Percentiles rank a stretch among this genome's conserved stretches.
phyloP scores from a whole-genome alignment of 2,329 filamentous ascomycete species.

The Penicillium brevicompactum region DNA sequence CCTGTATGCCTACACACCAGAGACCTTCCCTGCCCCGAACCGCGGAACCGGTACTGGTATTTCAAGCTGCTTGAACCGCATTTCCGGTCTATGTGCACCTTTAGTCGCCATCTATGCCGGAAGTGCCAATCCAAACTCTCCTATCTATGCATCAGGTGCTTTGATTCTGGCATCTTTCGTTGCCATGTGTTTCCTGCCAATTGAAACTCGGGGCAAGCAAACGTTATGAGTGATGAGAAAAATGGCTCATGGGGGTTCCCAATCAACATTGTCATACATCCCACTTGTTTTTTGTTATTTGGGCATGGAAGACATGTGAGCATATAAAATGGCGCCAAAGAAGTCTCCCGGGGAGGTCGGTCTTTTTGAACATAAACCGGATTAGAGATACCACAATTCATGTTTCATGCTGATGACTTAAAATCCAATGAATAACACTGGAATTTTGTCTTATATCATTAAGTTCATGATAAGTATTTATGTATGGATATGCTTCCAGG shows the following conservation, averaged over 20 bases:
- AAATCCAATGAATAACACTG: too few species aligned
- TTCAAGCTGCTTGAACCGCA: constrained; percentile 48
- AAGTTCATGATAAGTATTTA: too few species aligned
- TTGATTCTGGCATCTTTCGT: constrained; percentile 49
- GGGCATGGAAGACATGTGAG: too few species aligned
- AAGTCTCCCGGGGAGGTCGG: background rate
- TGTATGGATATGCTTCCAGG: too few species aligned
- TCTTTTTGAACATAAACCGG: background rate
- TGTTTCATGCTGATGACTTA: too few species aligned
- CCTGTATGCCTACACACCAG: constrained; percentile 61
- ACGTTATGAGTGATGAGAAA: constrained; percentile 28
- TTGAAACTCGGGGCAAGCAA: constrained; percentile 50
- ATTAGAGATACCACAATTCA: background rate
- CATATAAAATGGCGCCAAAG: background rate
- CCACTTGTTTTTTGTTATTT: background rate
- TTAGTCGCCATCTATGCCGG: constrained; percentile 48
- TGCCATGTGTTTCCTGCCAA: constrained; percentile 49
- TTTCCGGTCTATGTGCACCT: constrained; percentile 48
- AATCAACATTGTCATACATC: background rate
- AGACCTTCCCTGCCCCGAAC: constrained; percentile 59
- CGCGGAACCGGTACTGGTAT: constrained; percentile 58
- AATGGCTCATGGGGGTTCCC: too few species aligned
- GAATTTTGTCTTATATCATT: too few species aligned
- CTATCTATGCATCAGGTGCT: constrained; percentile 48
- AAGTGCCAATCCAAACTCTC: constrained; percentile 41